Percentiles rank a stretch among this genome's conserved stretches.
phyloP scores from a whole-genome alignment of 257 asterid genomes.

The Primulina eburnea region DNA sequence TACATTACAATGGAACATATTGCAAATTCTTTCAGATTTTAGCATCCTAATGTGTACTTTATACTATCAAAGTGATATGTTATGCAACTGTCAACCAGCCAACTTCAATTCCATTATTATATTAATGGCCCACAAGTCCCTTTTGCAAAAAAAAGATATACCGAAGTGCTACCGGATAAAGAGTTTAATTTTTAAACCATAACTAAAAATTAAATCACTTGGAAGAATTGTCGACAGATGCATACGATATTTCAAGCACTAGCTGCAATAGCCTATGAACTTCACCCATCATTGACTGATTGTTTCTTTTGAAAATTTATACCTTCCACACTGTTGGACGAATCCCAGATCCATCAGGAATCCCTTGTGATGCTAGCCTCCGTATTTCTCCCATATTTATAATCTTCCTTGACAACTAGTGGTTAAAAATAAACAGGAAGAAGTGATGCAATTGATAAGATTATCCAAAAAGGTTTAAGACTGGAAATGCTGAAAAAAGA shows the following conservation, averaged over 20 bases:
- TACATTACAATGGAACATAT: not conserved
- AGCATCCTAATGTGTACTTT: not conserved
- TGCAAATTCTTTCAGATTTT: not conserved
- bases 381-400: conserved; percentile 77
- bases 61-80: not conserved
- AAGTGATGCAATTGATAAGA: not conserved
- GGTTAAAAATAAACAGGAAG: conserved; percentile 18
- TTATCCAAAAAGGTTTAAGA: too few relatives aligned
- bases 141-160: not conserved
- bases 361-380: conserved; percentile 78
- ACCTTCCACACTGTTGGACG: conserved; percentile 97
- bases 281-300: not conserved
- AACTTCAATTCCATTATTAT: not conserved
- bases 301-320: conserved; percentile 10
- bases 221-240: not conserved
- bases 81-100: not conserved
- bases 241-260: not conserved
- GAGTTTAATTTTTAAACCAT: not conserved
- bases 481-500: too few relatives aligned
- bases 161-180: not conserved
- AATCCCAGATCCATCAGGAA: conserved; percentile 86
- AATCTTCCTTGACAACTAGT: conserved; percentile 75
- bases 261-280: not conserved
- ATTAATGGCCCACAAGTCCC: not conserved
- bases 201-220: not conserved